Conservation (phyloP, 208 protist species). For the Lotmaria passim region DNA sequence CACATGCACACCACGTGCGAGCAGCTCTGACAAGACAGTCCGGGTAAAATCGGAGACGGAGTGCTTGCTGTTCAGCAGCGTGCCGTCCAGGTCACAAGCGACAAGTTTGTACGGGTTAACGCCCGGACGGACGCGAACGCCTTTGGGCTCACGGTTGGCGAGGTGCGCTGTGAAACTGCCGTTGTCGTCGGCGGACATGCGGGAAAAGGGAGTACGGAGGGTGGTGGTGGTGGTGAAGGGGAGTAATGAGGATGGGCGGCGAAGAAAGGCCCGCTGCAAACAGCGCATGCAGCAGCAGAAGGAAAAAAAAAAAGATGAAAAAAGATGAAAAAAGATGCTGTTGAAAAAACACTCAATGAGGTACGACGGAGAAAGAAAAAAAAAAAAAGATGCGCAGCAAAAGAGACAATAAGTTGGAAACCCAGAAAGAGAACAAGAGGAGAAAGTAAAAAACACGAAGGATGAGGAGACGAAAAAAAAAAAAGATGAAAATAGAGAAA, state of each 20-base stretch:
- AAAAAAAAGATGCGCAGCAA: background rate
- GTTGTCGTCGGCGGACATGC: background rate
- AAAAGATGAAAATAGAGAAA: slow-evolving; percentile 8
- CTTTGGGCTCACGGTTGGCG: slow-evolving; percentile 21
- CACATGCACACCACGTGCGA: slow-evolving; percentile 70
- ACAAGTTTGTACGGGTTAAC: slow-evolving; percentile 47
- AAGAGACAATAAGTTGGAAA: background rate
- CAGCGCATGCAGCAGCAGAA: background rate
- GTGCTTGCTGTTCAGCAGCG: slow-evolving; percentile 53
- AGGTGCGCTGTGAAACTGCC: slow-evolving; percentile 3
- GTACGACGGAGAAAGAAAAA: background rate
- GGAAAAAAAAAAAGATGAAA: background rate
- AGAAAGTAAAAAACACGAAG: slow-evolving; percentile 8
- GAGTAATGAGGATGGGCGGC: background rate
- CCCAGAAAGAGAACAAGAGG: background rate
- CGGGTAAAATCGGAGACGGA: slow-evolving; percentile 50
- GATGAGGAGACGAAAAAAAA: background rate
- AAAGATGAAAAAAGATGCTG: background rate
- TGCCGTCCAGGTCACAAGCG: slow-evolving; percentile 77
- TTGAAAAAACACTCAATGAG: background rate
- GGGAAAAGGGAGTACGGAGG: background rate
- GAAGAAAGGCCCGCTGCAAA: background rate
- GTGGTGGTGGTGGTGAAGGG: background rate
- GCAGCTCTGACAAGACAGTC: slow-evolving; percentile 52
- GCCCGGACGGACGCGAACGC: slow-evolving; percentile 23